Base-by-base conservation (phyloP, 1,284 basidiomycete genomes). In the Rhizopogon parksii region DNA sequence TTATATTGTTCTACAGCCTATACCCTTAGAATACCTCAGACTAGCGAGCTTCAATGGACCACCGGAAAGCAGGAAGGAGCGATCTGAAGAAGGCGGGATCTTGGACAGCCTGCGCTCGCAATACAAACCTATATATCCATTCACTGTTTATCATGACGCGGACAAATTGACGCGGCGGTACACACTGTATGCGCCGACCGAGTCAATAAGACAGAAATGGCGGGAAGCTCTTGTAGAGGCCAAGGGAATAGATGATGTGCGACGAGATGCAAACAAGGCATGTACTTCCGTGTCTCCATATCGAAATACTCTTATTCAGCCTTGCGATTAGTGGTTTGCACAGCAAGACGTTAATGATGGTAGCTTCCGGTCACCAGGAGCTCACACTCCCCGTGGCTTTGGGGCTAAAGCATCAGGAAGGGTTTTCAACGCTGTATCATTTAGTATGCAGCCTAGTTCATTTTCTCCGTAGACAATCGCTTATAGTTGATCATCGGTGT, bases 11-110 rank as follows among this genome's bases (percentile, higher is more conserved):
- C 7, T 45, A 24, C 51, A 90, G 88, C 88, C 88, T 27, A 77
- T 91, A 46, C 84, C 87, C 2, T 68, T 91, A 2, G 82, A 85
- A 45, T 90, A 82, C 56, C 75, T 91, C n/a, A 79, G 79, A 8
- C 70, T 90, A 7, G 85, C 77, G 14, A 69, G 74, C 19, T 90
- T 90, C 62, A 71, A 75, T 30, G 72, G 64, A 1, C 71, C 76
- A 4, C 67, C 79, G 2, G 85, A 87, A 56, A 71, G 66, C 42
- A 78, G 85, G 27, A 82, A 78, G 58, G 82, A 83, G 58, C 78
- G 75, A 50, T 61, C 69, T 9, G 79, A 82, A 42, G 82, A 83
- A 51, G 75, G 77, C 27, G 62, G 76, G 4, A 62, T 85, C n/a
- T 64, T 85, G 24, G 79, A 82, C 48, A 74, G 69, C 43, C 68